These are phyloP conservation scores for Alternaria arbusti DNA, from an alignment of 2,329 filamentous ascomycete genomes.

Conservation along the genomic window DNA sequence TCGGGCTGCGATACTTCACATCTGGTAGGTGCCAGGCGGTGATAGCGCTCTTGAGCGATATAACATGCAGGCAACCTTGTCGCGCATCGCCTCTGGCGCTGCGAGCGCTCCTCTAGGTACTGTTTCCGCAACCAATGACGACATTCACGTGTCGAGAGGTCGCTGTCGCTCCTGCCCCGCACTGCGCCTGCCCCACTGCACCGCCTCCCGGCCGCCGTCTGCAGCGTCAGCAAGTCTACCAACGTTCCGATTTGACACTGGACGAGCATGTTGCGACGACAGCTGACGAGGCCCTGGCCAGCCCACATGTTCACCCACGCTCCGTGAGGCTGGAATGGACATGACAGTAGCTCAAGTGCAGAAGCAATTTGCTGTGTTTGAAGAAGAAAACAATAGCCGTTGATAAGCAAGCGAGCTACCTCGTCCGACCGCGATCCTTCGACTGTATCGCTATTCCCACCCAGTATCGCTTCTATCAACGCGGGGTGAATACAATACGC, in stretches of 20 bases:
- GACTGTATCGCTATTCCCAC: neutral
- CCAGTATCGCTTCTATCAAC: neutral
- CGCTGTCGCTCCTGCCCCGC: conserved; percentile 20
- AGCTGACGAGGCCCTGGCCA: neutral
- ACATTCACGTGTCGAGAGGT: conserved; percentile 10
- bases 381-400: neutral
- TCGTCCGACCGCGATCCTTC: neutral
- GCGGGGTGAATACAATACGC: neutral
- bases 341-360: neutral
- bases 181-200: conserved; percentile 14
- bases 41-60: neutral
- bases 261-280: neutral
- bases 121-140: conserved; percentile 21
- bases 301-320: neutral
- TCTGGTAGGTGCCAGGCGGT: neutral
- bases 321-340: neutral
- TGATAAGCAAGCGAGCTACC: neutral
- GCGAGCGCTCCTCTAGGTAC: neutral
- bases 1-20: conserved; percentile 2
- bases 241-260: neutral
- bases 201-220: neutral
- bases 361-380: neutral
- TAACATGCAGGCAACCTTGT: conserved; percentile 7
- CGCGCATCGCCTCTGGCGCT: conserved; percentile 6
- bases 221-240: neutral